phyloP scores from a whole-genome alignment of 2,329 filamentous ascomycete genomes.

The Neodidymelliopsis sp. region DNA sequence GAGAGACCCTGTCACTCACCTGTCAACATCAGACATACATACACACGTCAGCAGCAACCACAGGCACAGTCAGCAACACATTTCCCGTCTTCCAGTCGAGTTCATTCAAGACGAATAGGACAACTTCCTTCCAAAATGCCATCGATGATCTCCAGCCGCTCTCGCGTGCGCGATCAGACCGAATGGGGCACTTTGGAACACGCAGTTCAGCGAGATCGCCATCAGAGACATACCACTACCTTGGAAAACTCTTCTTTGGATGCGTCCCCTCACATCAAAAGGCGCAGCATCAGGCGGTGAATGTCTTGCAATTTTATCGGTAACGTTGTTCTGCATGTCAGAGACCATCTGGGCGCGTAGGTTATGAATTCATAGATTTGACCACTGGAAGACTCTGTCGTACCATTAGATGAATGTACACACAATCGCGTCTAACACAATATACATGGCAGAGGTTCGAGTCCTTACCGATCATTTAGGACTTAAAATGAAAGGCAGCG shows the following conservation, averaged over 20 bases:
- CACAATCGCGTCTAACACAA: no score
- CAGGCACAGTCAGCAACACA: constrained; percentile 11
- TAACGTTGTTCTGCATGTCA: no score
- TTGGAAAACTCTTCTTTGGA: background rate
- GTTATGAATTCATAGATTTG: no score
- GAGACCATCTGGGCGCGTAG: no score
- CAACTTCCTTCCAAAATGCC: constrained; percentile 28
- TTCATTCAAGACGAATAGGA: constrained; percentile 15
- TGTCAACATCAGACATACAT: constrained; percentile 1
- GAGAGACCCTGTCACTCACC: constrained; percentile 18
- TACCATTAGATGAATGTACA: no score
- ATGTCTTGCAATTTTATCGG: no score
- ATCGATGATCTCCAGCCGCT: constrained; percentile 20
- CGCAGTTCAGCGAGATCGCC: constrained; percentile 38
- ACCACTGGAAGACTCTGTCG: no score
- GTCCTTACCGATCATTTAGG: background rate
- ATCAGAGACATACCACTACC: constrained; percentile 5
- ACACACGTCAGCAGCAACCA: constrained; percentile 7
- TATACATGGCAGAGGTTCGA: no score
- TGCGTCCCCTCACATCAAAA: constrained; percentile 17
- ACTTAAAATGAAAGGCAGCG: background rate
- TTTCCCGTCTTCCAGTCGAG: constrained; percentile 13
- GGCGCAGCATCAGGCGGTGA: constrained; percentile 36
- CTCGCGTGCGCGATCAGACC: constrained; percentile 19
- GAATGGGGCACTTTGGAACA: constrained; percentile 28